Percentiles rank a stretch among this genome's conserved stretches.
Conservation (phyloP, 495 filamentous ascomycete genomes). For the Staphylotrichum longicolle region DNA sequence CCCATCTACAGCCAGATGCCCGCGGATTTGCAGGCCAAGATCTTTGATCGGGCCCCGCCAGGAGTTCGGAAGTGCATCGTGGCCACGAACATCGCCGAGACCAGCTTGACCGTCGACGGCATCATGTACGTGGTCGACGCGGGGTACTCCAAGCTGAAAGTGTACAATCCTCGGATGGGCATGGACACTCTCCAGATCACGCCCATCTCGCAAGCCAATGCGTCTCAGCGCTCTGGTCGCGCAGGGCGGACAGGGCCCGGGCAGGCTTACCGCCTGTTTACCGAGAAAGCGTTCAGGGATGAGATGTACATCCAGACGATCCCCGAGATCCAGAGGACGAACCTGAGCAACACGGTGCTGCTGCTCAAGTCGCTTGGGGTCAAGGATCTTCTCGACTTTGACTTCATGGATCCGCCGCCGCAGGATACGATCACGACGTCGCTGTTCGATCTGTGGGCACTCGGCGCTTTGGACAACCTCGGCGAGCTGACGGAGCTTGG, state of each 20-base stretch:
- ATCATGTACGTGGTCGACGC: conserved; percentile 99
- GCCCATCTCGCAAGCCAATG: conserved; percentile 95
- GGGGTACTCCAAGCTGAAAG: conserved; percentile 95
- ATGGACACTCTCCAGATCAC: conserved; percentile 99
- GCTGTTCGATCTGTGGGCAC: conserved; percentile 95
- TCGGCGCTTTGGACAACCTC: conserved; percentile 90
- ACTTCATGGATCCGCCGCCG: conserved; percentile 98
- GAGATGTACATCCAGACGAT: conserved; percentile 98
- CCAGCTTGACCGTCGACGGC: conserved; percentile 95
- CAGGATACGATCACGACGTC: conserved; percentile 98
- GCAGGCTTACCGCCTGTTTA: conserved; percentile 92
- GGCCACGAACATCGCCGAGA: conserved; percentile 98
- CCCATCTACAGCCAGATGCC: conserved; percentile 99
- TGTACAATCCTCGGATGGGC: conserved; percentile 97
- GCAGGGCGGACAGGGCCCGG: conserved; percentile 94
- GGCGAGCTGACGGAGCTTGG: conserved; percentile 88
- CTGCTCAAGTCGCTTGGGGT: conserved; percentile 94
- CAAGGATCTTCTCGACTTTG: conserved; percentile 92
- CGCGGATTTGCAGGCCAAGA: conserved; percentile 94
- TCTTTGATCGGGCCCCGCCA: conserved; percentile 86
- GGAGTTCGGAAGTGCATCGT: conserved; percentile 97
- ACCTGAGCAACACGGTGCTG: conserved; percentile 90
- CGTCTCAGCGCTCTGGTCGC: conserved; percentile 87
- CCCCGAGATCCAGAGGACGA: conserved; percentile 96
- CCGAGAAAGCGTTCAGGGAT: conserved; percentile 91